Evolutionary conservation across 495 filamentous ascomycete species (phyloP).

Genomic region (Xylaria cubensis): DNA sequence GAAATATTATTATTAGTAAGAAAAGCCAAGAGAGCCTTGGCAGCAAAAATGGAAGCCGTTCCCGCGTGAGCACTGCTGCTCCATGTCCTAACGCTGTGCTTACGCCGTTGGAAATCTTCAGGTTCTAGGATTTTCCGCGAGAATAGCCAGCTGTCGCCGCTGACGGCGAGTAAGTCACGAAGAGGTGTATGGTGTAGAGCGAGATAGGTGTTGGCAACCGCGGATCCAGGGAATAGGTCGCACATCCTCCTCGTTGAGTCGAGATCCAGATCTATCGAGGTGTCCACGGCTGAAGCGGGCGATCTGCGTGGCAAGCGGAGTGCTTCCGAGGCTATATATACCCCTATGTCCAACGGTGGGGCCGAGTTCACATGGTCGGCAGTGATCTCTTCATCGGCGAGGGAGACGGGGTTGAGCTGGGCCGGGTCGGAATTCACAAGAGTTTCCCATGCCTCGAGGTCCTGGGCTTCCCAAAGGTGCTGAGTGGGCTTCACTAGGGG

Average conservation of each 20-base stretch:
- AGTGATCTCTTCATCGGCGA: constrained; percentile 41
- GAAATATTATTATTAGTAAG: constrained; percentile 31
- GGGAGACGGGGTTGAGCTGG: constrained; percentile 34
- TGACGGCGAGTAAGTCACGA: constrained; percentile 54
- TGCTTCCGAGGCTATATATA: constrained; percentile 45
- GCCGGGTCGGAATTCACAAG: constrained; percentile 35
- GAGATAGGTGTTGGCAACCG: constrained; percentile 53
- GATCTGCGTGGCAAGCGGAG: constrained; percentile 47
- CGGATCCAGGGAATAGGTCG: constrained; percentile 45
- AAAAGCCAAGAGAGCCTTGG: constrained; percentile 38
- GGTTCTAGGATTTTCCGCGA: constrained; percentile 48
- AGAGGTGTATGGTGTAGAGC: constrained; percentile 57
- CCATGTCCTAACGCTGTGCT: constrained; percentile 49
- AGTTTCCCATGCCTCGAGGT: constrained; percentile 44
- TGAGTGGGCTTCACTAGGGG: constrained; percentile 47
- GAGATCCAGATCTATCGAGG: constrained; percentile 36
- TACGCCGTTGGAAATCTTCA: constrained; percentile 46
- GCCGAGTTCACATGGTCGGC: constrained; percentile 38
- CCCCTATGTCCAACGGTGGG: constrained; percentile 43
- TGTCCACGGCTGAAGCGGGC: constrained; percentile 40
- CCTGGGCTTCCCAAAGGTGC: constrained; percentile 49
- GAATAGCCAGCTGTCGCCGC: constrained; percentile 57
- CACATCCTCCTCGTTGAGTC: constrained; percentile 44
- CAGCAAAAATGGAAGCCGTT: constrained; percentile 35
- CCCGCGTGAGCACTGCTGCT: constrained; percentile 30